phyloP scores from a whole-genome alignment of 2,329 filamentous ascomycete species.

The Cephalotrichum gorgonifer region DNA sequence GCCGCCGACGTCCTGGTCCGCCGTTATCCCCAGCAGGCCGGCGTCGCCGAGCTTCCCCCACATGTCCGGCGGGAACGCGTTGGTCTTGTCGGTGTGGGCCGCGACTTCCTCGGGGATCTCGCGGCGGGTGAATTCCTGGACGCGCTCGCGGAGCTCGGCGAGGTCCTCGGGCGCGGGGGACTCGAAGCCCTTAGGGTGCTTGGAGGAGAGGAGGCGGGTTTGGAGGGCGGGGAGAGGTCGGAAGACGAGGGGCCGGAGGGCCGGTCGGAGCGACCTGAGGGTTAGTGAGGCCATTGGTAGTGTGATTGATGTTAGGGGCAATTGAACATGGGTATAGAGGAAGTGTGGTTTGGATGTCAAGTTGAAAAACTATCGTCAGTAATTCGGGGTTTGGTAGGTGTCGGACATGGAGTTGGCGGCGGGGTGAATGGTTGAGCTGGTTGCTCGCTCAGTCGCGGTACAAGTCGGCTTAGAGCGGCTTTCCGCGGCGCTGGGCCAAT shows the following conservation, averaged over 20 bases:
- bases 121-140: slow-evolving; percentile 80
- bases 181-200: slow-evolving; percentile 52
- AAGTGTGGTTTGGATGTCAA: background rate
- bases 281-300: slow-evolving; percentile 9
- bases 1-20: slow-evolving; percentile 84
- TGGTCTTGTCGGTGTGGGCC: slow-evolving; percentile 69
- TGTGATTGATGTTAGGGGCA: slow-evolving; percentile 4
- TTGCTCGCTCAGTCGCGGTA: slow-evolving; percentile 1
- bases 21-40: slow-evolving; percentile 85
- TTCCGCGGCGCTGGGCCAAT: slow-evolving; percentile 21
- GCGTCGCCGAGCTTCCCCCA: slow-evolving; percentile 91
- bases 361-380: background rate
- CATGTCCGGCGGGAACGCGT: slow-evolving; percentile 83
- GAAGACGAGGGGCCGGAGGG: slow-evolving; percentile 12
- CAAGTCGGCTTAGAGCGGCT: slow-evolving; percentile 31
- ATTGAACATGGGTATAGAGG: slow-evolving; percentile 4
- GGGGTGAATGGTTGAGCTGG: slow-evolving; percentile 6
- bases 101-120: slow-evolving; percentile 82
- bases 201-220: slow-evolving; percentile 40
- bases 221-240: slow-evolving; percentile 23
- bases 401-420: background rate
- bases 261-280: slow-evolving; percentile 15
- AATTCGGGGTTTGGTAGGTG: background rate
- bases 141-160: slow-evolving; percentile 68
- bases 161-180: slow-evolving; percentile 65